Evolutionary conservation across 352 stramenopile species (phyloP), one percentile per base, ranked within the genome.

Genomic region (Phytopythium montanum): DNA sequence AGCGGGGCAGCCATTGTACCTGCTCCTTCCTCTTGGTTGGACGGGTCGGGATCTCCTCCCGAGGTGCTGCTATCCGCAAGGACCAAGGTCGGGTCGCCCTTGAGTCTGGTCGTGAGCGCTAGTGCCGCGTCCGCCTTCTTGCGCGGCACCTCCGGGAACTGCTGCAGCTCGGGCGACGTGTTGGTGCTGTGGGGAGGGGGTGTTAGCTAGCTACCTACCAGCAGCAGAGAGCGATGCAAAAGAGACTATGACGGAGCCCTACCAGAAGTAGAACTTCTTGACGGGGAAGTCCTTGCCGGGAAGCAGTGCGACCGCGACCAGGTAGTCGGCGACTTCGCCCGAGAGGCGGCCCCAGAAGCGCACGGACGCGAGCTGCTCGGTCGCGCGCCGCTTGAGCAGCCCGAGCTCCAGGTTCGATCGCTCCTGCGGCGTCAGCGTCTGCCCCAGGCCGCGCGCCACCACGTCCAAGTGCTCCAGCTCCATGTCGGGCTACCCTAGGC

Each of bases 251-350:
- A 6, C 21, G 2, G 39, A 6, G 19, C 1, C 39, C 3, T 46
- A 10, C 81, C 80, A 94, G 38, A 92, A 94, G 80, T 91, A 93
- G 36, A 90, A 94, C 44, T 94, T 94, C 60, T 92, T 94, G 61
- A 76, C 87, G 16, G 80, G 81, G 38, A 87, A 89, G 56, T 87
- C 77, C 23, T 87, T 81, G n/a, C 60, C 69, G 0, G 76, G 53
- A 23, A 90, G 63, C 12, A 88, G 56, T 7, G 72, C 84, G 26
- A 90, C 79, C 2, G 70, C 76, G 59, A 92, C 55, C 55, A 92
- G 60, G 46, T 92, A 94, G 60, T 94, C 81, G 36, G 76, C 64
- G n/a, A 65, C 65, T 48, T 94, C 80, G 25, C 80, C 85, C 13
- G 59, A 59, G 46, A 92, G 62, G 46, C 79, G 73, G 2, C 82